Percentiles rank a stretch among this genome's conserved stretches.
Evolutionary conservation across 441 rosid genomes (phyloP).

Genomic region (Euphorbia celastroides): DNA sequence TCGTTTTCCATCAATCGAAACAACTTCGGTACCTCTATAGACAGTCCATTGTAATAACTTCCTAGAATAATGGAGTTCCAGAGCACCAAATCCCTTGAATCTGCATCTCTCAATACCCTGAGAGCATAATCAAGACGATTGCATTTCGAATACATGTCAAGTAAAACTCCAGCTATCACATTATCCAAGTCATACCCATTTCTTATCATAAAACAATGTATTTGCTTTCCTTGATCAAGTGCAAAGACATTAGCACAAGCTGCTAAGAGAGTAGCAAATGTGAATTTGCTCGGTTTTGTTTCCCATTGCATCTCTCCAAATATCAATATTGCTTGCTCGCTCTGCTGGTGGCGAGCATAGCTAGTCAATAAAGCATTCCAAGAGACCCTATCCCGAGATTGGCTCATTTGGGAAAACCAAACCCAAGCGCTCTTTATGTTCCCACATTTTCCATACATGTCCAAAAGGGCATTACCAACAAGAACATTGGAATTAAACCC

Average conservation of each 20-base stretch:
- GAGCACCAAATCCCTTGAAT: slow-evolving; percentile 46
- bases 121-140: slow-evolving; percentile 46
- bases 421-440: slow-evolving; percentile 41
- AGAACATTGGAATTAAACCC: slow-evolving; percentile 37
- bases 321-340: slow-evolving; percentile 53
- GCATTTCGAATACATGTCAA: slow-evolving; percentile 76
- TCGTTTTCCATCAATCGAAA: slow-evolving; percentile 52
- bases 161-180: slow-evolving; percentile 56
- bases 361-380: slow-evolving; percentile 75
- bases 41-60: slow-evolving; percentile 53
- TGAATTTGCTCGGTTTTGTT: slow-evolving; percentile 51
- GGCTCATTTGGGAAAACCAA: slow-evolving; percentile 65
- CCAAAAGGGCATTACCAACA: slow-evolving; percentile 60
- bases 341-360: slow-evolving; percentile 48
- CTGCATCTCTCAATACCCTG: slow-evolving; percentile 42
- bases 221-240: slow-evolving; percentile 56
- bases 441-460: slow-evolving; percentile 83
- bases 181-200: slow-evolving; percentile 47
- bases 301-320: slow-evolving; percentile 66
- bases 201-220: slow-evolving; percentile 68
- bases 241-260: slow-evolving; percentile 66
- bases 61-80: slow-evolving; percentile 77
- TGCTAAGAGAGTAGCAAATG: slow-evolving; percentile 60
- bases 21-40: slow-evolving; percentile 46
- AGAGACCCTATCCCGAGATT: slow-evolving; percentile 49